Evolutionary conservation across 208 protist species (phyloP), one percentile per base, ranked within the genome.

Genomic region (Crithidia fasciculata): DNA sequence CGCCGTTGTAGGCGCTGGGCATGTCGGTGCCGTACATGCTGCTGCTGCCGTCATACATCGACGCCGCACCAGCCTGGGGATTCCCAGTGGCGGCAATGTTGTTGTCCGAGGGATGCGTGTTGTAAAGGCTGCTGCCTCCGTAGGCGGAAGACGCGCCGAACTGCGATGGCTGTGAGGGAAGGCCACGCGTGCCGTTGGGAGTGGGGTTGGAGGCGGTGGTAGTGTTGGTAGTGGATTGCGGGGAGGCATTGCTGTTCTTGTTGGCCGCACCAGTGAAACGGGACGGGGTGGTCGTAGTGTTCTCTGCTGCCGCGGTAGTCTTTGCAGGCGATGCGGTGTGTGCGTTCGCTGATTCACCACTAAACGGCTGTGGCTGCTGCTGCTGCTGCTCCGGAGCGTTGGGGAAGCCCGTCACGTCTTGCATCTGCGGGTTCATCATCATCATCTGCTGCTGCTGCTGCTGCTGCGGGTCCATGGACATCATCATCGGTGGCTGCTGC

Each of bases 101-200:
- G 57, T 54, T 69, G 53, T 45, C 53, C 5, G 56, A 66, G 28
- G 72, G 63, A 10, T 47, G 40, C 16, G 67, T 58, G 41, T 64
- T 64, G 64, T 76, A 76, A 10, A 76, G 56, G 57, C 65, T 76
- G 53, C 39, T 72, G 36, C 16, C 54, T 5, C 54, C 67, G 75
- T 80, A 75, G 37, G 69, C n/a, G 5, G 57, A 73, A 57, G 45
- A 57, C 0, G 0, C 18, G 9, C 40, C 56, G 2, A 40, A 7
- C 52, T 54, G 37, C 16, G 70, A 76, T 5, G 61, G 61, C 41
- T 41, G 19, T 5, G 16, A 8, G 12, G 9, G 15, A 7, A 65
- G 16, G 4, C 56, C 47, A 40, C 60, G 43, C 41, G 40, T 39
- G 18, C n/a, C 18, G 55, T 15, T 28, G 5, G 16, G 15, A 5